phyloP scores from a whole-genome alignment of 805 yeast genomes.

The Schwanniomyces sp. region DNA sequence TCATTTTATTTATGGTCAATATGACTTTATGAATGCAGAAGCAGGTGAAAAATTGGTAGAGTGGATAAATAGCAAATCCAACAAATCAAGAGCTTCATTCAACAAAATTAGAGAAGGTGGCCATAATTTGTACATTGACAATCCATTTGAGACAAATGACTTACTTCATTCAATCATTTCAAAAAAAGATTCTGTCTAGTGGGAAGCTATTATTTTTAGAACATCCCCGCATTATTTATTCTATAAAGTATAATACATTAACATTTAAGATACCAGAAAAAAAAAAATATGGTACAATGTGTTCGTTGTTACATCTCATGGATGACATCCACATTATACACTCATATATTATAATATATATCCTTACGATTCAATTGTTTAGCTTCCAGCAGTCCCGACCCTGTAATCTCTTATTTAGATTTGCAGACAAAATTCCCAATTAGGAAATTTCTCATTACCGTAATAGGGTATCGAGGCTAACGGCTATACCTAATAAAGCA shows the following conservation, averaged over 20 bases:
- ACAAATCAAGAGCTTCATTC: conserved; percentile 19
- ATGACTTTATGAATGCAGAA: conserved; percentile 69
- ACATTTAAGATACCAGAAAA: no score
- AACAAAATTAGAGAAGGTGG: conserved; percentile 37
- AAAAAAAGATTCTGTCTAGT: background rate
- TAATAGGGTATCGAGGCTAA: background rate
- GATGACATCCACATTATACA: no score
- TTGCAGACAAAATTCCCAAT: background rate
- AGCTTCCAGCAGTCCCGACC: no score
- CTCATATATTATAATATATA: no score
- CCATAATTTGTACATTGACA: conserved; percentile 45
- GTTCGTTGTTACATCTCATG: no score
- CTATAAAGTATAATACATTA: no score
- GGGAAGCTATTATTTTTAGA: no score
- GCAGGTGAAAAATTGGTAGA: conserved; percentile 47
- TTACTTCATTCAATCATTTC: conserved; percentile 12
- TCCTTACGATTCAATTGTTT: no score
- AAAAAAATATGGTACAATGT: no score
- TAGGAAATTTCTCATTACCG: background rate
- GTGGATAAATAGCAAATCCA: conserved; percentile 17
- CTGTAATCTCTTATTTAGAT: no score
- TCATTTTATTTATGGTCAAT: conserved; percentile 62
- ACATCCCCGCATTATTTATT: no score
- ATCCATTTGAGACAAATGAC: conserved; percentile 42
- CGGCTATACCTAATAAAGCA: background rate